phyloP scores from a whole-genome alignment of 108 stramenopile genomes.

The Pseudonitzschia delicatissima region DNA sequence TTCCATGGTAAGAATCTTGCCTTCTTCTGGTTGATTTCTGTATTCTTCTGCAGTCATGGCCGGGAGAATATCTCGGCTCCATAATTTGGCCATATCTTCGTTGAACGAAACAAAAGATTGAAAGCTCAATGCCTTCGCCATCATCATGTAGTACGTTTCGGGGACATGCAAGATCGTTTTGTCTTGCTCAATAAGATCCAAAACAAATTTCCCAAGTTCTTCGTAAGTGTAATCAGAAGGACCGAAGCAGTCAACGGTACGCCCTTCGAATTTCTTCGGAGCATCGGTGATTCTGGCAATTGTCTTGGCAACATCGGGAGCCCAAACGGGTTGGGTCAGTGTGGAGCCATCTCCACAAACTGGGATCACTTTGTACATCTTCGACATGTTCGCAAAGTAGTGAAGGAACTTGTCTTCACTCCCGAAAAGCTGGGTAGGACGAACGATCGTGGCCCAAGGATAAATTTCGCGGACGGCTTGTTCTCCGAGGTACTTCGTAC shows the following conservation, averaged over 20 bases:
- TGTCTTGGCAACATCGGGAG: constrained; percentile 88
- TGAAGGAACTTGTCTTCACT: constrained; percentile 93
- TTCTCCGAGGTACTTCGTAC: constrained; percentile 92
- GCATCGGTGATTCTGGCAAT: constrained; percentile 70
- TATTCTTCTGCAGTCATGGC: constrained; percentile 65
- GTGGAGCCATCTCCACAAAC: constrained; percentile 83
- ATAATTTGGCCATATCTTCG: constrained; percentile 72
- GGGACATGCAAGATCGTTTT: constrained; percentile 63
- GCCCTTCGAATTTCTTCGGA: constrained; percentile 79
- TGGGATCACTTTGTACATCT: constrained; percentile 62
- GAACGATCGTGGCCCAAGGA: constrained; percentile 92
- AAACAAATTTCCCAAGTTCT: constrained; percentile 89
- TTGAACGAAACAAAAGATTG: constrained; percentile 68
- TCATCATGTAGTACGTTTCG: constrained; percentile 33
- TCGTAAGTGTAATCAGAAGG: constrained; percentile 89
- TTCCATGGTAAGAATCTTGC: constrained; percentile 74
- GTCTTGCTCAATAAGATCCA: constrained; percentile 81
- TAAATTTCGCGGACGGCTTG: constrained; percentile 82
- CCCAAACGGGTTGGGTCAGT: constrained; percentile 93
- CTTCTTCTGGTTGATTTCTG: constrained; percentile 36
- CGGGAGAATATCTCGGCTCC: constrained; percentile 78
- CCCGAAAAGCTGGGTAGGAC: constrained; percentile 93
- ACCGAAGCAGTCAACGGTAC: constrained; percentile 91
- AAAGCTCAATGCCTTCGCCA: constrained; percentile 58
- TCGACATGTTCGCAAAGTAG: constrained; percentile 76